Evolutionary conservation across 352 stramenopile genomes (phyloP).

Genomic region (Globisporangium irregulare): DNA sequence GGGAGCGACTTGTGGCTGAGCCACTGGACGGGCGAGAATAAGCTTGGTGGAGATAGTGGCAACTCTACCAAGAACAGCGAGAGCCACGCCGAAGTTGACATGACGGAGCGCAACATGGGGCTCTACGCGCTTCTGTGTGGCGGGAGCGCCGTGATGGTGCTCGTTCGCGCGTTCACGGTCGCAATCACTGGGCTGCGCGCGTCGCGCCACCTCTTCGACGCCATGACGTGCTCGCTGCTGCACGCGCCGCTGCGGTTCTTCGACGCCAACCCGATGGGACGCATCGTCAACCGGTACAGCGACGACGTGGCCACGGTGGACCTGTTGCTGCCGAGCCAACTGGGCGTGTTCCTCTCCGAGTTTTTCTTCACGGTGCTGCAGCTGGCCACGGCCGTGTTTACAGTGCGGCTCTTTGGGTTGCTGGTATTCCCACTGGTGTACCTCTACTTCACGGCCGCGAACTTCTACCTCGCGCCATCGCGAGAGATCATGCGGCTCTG

Average conservation of each 20-base stretch:
- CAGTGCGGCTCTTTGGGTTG: slow-evolving; percentile 62
- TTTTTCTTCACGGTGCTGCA: slow-evolving; percentile 6
- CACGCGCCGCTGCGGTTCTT: slow-evolving; percentile 89
- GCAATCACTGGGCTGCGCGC: slow-evolving; percentile 21
- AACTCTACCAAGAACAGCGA: neutral
- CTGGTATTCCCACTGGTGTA: slow-evolving; percentile 84
- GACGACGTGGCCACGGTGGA: slow-evolving; percentile 14
- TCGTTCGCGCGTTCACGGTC: slow-evolving; percentile 1
- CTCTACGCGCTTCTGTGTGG: slow-evolving; percentile 1
- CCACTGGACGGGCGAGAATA: slow-evolving; percentile 20
- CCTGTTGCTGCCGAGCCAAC: slow-evolving; percentile 12
- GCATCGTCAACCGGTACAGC: slow-evolving; percentile 87
- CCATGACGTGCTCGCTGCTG: slow-evolving; percentile 81
- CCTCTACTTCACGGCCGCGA: slow-evolving; percentile 61
- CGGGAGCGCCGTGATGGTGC: neutral
- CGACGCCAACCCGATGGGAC: slow-evolving; percentile 85
- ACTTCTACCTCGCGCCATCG: slow-evolving; percentile 55
- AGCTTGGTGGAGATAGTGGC: neutral
- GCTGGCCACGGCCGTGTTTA: neutral
- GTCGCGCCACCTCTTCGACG: slow-evolving; percentile 74
- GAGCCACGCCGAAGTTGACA: neutral
- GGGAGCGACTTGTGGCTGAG: slow-evolving; percentile 30
- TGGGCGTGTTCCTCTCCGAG: neutral
- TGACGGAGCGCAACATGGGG: neutral
- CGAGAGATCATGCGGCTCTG: slow-evolving; percentile 59